phyloP scores from a whole-genome alignment of 306 rosid species.

The Clitoria ternatea region DNA sequence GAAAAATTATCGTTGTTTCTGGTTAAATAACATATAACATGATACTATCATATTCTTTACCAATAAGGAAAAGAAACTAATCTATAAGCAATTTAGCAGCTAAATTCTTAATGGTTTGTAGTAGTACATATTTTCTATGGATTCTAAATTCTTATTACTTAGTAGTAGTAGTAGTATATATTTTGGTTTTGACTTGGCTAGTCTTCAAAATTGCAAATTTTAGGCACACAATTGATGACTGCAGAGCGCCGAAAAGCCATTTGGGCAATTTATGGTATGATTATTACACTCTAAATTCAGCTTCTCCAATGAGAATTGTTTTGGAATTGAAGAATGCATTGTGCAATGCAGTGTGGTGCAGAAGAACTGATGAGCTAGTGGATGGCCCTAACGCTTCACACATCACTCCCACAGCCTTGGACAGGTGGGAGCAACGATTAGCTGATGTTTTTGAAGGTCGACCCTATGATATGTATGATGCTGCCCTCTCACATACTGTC shows the following conservation, averaged over 20 bases:
- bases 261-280: constrained; percentile 90
- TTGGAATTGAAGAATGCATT: neutral
- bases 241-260: constrained; percentile 74
- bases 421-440: constrained; percentile 79
- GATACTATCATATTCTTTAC: no score
- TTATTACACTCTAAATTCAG: neutral
- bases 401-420: constrained; percentile 85
- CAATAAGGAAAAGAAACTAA: no score
- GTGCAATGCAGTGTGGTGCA: constrained; percentile 79
- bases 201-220: neutral
- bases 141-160: neutral
- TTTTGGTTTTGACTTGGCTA: neutral
- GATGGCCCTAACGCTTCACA: constrained; percentile 98
- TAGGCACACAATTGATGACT: constrained; percentile 94
- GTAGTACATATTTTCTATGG: neutral
- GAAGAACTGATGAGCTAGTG: constrained; percentile 94
- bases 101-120: neutral
- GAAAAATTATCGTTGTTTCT: no score
- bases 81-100: neutral
- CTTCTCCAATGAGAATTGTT: neutral
- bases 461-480: constrained; percentile 92
- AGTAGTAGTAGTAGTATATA: no score
- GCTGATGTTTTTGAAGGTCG: constrained; percentile 77
- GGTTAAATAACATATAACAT: no score
- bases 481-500: constrained; percentile 85